Evolutionary conservation across 1,284 basidiomycete species (phyloP).

Genomic region (Salmacisia buchloeana): DNA sequence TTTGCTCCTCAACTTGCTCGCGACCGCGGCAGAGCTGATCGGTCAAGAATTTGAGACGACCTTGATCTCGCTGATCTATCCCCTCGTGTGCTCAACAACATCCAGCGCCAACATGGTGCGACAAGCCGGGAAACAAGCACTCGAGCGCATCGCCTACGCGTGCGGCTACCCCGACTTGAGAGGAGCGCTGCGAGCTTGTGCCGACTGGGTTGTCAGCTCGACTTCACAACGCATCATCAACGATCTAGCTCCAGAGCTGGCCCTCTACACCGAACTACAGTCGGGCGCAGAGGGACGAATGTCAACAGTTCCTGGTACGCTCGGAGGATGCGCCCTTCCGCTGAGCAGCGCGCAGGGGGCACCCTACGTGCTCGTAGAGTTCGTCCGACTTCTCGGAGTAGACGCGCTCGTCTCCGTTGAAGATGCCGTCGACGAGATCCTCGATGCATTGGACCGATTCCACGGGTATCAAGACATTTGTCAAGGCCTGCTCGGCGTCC

Average conservation of each 20-base stretch:
- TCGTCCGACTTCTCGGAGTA: slow-evolving; percentile 40
- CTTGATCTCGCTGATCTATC: slow-evolving; percentile 35
- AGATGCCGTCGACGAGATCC: slow-evolving; percentile 47
- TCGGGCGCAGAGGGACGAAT: background rate
- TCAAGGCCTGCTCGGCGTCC: slow-evolving; percentile 35
- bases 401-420: slow-evolving; percentile 43
- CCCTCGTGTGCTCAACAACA: slow-evolving; percentile 33
- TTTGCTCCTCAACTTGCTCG: slow-evolving; percentile 26
- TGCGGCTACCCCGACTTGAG: slow-evolving; percentile 32
- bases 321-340: background rate
- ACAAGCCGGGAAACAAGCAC: slow-evolving; percentile 15
- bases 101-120: slow-evolving; percentile 16
- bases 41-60: slow-evolving; percentile 32
- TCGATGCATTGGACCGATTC: slow-evolving; percentile 46
- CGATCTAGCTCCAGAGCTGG: slow-evolving; percentile 15
- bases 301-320: background rate
- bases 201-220: slow-evolving; percentile 44
- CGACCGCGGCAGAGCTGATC: slow-evolving; percentile 25
- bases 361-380: slow-evolving; percentile 46
- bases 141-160: slow-evolving; percentile 29
- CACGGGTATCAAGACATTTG: slow-evolving; percentile 34
- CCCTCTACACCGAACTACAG: background rate
- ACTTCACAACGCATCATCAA: slow-evolving; percentile 32
- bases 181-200: slow-evolving; percentile 30
- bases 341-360: slow-evolving; percentile 26